A percentile compares a stretch with the other conserved stretches of the same genome.
Evolutionary conservation across 2,329 filamentous ascomycete genomes (phyloP).

Genomic region (Colletotrichum sp.): DNA sequence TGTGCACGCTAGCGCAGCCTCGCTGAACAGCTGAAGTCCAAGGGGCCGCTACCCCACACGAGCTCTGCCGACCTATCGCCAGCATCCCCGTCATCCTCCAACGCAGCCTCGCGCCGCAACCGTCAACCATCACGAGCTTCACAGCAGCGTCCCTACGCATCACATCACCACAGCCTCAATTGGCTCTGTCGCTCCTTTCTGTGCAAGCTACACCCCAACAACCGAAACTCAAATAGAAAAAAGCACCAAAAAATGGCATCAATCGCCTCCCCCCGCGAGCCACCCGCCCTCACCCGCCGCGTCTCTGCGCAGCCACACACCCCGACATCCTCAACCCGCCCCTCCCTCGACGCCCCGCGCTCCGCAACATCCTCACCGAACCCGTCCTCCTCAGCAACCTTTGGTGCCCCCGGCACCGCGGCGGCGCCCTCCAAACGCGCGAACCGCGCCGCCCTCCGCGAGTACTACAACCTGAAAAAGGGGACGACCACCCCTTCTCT

Average conservation of each 20-base stretch:
- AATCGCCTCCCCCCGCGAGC: constrained; percentile 67
- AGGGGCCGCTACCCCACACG: constrained; percentile 7
- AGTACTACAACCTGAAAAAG: constrained; percentile 88
- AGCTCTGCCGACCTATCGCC: constrained; percentile 13
- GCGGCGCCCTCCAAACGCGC: constrained; percentile 50
- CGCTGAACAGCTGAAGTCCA: constrained; percentile 7
- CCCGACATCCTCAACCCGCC: constrained; percentile 77
- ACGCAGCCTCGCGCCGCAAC: neutral
- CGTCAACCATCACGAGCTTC: neutral
- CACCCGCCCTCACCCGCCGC: constrained; percentile 62
- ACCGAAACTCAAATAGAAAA: too few species aligned
- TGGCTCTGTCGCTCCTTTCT: neutral
- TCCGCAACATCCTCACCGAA: constrained; percentile 65
- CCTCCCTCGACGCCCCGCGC: constrained; percentile 70
- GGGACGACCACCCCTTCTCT: constrained; percentile 40
- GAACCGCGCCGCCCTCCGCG: constrained; percentile 86
- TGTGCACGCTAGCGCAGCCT: constrained; percentile 5
- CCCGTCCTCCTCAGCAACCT: constrained; percentile 35
- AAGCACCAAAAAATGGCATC: constrained; percentile 57
- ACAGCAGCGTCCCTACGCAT: neutral
- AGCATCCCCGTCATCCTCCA: constrained; percentile 2
- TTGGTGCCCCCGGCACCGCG: constrained; percentile 24
- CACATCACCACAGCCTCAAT: neutral
- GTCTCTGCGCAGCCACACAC: constrained; percentile 59
- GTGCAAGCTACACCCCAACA: accelerated